Conservation (phyloP, 768 basidiomycete genomes). For the Naganishia vishniacii region DNA sequence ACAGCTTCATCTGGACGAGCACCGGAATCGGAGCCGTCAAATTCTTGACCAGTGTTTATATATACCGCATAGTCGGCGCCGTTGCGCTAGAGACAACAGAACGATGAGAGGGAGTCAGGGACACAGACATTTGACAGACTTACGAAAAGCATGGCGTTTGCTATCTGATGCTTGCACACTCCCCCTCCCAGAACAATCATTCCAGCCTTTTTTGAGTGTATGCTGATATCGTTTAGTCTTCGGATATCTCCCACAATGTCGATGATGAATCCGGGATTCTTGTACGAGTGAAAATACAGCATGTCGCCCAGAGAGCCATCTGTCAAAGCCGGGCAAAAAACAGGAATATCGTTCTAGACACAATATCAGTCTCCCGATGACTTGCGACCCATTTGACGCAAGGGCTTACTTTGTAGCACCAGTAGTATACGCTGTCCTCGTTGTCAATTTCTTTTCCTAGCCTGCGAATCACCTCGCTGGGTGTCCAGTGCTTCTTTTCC, state of each 20-base stretch:
- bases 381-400: not conserved
- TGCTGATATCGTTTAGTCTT: conserved; percentile 76
- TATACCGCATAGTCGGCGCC: conserved; percentile 97
- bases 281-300: conserved; percentile 98
- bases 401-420: conserved; percentile 91
- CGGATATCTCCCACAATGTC: conserved; percentile 96
- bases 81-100: conserved; percentile 63
- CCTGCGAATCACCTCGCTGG: conserved; percentile 84
- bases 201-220: conserved; percentile 84
- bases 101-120: conserved; percentile 7
- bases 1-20: conserved; percentile 96
- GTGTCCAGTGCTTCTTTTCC: conserved; percentile 61
- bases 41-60: conserved; percentile 98
- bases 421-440: conserved; percentile 96
- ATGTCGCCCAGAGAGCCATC: conserved; percentile 98
- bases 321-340: conserved; percentile 96
- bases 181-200: conserved; percentile 98
- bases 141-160: conserved; percentile 99
- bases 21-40: conserved; percentile 96
- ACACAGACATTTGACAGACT: conserved; percentile 34
- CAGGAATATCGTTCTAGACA: conserved; percentile 87
- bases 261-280: conserved; percentile 71
- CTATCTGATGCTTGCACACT: conserved; percentile 98
- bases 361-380: not conserved
- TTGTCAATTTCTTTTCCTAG: conserved; percentile 97